These are phyloP conservation scores for Termitomyces sp. DNA, from an alignment of 768 basidiomycete species.

Conservation along the genomic window DNA sequence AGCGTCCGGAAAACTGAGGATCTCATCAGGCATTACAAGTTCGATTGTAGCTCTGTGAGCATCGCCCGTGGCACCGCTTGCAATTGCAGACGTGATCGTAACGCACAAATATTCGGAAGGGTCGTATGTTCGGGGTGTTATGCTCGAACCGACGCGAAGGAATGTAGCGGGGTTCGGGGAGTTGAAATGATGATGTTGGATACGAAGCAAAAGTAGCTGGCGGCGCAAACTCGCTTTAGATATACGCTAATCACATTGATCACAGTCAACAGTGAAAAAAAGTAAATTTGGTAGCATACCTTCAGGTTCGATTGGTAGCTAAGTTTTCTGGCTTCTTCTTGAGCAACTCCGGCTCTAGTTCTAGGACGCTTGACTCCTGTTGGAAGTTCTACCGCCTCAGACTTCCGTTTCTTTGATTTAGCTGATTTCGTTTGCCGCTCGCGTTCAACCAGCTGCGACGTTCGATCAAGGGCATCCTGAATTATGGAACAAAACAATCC, in stretches of 20 bases:
- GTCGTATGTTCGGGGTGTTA: background rate
- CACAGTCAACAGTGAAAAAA: background rate
- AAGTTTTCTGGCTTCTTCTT: background rate
- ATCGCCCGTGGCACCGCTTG: background rate
- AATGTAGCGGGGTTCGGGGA: constrained; percentile 12
- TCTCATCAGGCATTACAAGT: background rate
- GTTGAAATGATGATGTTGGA: background rate
- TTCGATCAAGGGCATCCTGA: background rate
- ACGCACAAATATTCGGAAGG: constrained; percentile 7
- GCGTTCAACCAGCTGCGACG: background rate
- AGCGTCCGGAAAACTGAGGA: background rate
- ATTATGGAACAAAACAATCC: background rate
- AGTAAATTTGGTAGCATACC: background rate
- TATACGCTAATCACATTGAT: background rate
- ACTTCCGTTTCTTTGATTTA: background rate
- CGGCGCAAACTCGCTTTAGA: background rate
- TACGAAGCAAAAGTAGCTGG: background rate
- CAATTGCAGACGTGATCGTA: constrained; percentile 11
- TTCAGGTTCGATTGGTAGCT: background rate
- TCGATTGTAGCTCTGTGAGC: background rate
- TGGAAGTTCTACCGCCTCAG: background rate
- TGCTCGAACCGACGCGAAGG: background rate
- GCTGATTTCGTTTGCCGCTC: background rate
- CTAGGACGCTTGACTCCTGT: background rate
- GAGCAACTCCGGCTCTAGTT: background rate